Conservation (phyloP, 1,284 basidiomycete genomes). For the Cystobasidium slooffiae region DNA sequence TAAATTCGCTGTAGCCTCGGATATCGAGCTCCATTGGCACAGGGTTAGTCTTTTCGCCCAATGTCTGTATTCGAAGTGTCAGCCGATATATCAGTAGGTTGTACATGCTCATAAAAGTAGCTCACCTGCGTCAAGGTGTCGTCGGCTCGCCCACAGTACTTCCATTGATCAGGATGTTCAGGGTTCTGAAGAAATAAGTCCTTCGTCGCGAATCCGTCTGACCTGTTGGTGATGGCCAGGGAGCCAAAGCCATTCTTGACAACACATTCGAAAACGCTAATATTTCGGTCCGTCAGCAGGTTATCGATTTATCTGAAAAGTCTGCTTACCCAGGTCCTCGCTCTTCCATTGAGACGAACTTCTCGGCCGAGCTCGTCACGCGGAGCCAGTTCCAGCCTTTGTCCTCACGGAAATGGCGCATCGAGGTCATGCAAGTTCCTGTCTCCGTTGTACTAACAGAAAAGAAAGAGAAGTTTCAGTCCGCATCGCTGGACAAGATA, state of each 20-base stretch:
- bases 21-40: slow-evolving; percentile 61
- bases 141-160: slow-evolving; percentile 66
- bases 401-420: slow-evolving; percentile 63
- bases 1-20: slow-evolving; percentile 57
- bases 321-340: slow-evolving; percentile 55
- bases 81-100: neutral
- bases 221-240: slow-evolving; percentile 62
- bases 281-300: neutral
- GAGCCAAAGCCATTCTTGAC: slow-evolving; percentile 64
- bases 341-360: slow-evolving; percentile 62
- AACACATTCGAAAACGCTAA: slow-evolving; percentile 62
- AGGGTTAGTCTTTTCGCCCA: slow-evolving; percentile 67
- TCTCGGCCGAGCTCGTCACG: slow-evolving; percentile 56
- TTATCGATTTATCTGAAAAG: neutral
- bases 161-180: slow-evolving; percentile 59
- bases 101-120: neutral
- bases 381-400: slow-evolving; percentile 67
- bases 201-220: slow-evolving; percentile 65
- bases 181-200: slow-evolving; percentile 65
- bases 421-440: slow-evolving; percentile 63
- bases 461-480: neutral
- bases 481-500: neutral
- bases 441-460: slow-evolving; percentile 50
- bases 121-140: slow-evolving; percentile 62
- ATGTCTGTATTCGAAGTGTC: slow-evolving; percentile 49